Evolutionary conservation across 2,329 filamentous ascomycete species (phyloP), one percentile per base, ranked within the genome.

Genomic region (Venturia effusa): DNA sequence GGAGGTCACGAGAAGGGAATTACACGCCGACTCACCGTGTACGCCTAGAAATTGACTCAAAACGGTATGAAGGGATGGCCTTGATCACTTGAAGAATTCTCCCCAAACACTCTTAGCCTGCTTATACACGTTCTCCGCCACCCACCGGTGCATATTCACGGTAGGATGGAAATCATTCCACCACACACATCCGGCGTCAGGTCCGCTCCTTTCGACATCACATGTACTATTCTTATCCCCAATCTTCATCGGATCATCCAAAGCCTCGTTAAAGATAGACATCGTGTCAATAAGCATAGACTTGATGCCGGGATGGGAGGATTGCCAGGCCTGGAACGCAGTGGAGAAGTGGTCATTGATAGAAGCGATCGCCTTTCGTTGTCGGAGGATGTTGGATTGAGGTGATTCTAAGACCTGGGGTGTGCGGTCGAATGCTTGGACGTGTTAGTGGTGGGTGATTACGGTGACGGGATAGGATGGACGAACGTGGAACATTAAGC

Each of bases 161-260:
- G 27, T 30, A 3, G 51, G 30, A 34, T 57, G 51, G 22, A 57
- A 57, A 34, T 34, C 51, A 57, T 57, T 57, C 15, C 17, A 32
- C 51, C 51, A 57, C 15, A 57, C 51, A 57, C 51, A 57, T 5
- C 51, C 51, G 27, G 51, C 51, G 10, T 17, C 17, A 10, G 51
- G 7, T 22, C 51, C 51, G n/a, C 27, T 34, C 27, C 27, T 34
- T 17, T 17, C 51, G n/a, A n/a, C 19, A 34, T 57, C 51, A 34
- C 51, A 57, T 13, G 51, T 57, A 57, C 51, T 34, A 34, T 57
- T 57, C 51, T 57, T 57, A n/a, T 57, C 51, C 51, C 51, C 51
- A 30, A 57, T 57, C 22, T 57, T 57, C 27, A 17, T 34, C 19
- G 51, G 51, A 22, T 57, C 51, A n/a, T 57, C 51, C 51, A 57